Evolutionary conservation across 1,284 basidiomycete genomes (phyloP), one percentile per base, ranked within the genome.

Genomic region (Pyrrhoderma lamaoense): DNA sequence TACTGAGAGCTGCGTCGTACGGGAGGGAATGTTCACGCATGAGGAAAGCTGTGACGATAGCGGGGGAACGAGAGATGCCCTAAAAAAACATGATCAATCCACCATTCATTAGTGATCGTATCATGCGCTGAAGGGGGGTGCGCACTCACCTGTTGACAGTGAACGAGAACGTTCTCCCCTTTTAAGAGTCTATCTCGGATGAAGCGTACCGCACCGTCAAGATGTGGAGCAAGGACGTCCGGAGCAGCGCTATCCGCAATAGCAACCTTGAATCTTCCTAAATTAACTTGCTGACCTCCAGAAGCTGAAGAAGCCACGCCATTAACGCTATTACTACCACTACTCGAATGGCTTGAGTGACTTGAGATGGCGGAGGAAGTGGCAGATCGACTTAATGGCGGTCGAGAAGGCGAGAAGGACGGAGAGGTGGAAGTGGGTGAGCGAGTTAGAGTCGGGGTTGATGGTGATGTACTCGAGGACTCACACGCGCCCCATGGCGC

Each of bases 1-100:
- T 69, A 1, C 75, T 68, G 52, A 72, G 65, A 2, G 85, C 84
- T 36, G 70, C 67, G 57, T 85, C 81, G 63, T 79, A 87, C 19
- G 79, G 70, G 80, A 86, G 82, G 43, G 74, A 74, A 51, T 76
- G 75, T 47, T 79, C 74, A 57, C 79, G 73, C 57, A 82, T 82
- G 59, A 83, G 75, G 66, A 79, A 82, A 47, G 80, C 80, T 57
- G 82, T 80, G 54, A 83, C 77, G 61, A 82, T 72, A n/a, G 80
- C 73, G 9, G 80, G 72, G 48, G 76, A 79, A 58, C 80, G 75
- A 42, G 85, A 87, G 45, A 87, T 72, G 56, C 84, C 80, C 80
- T 82, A 58, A 27, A 2, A 21, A 40, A 14, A n/a, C 4, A 9
- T 2, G n/a, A 25, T 18, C 19, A 44, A n/a, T n/a, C n/a, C n/a